A percentile compares a stretch with the other conserved stretches of the same genome.
These are phyloP conservation scores for Neophaeococcomyces aloes DNA, from an alignment of 2,329 filamentous ascomycete species.

Conservation along the genomic window DNA sequence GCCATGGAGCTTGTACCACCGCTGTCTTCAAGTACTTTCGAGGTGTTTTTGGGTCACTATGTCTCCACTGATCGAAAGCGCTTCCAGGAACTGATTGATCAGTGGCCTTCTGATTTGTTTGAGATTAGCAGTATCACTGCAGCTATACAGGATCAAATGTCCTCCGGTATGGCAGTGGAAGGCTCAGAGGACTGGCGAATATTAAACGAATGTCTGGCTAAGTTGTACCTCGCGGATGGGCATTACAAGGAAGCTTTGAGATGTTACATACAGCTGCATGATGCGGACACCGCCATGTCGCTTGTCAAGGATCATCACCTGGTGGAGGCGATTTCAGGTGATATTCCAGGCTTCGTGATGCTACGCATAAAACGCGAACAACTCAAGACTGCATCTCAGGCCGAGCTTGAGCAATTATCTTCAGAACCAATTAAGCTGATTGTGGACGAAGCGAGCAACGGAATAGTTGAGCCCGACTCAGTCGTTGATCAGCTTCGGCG, in stretches of 20 bases:
- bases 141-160: slow-evolving; percentile 71
- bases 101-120: slow-evolving; percentile 77
- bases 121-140: slow-evolving; percentile 65
- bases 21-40: slow-evolving; percentile 72
- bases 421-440: slow-evolving; percentile 75
- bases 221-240: slow-evolving; percentile 70
- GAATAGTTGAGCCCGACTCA: slow-evolving; percentile 64
- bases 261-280: slow-evolving; percentile 82
- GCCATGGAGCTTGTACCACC: slow-evolving; percentile 65
- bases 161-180: slow-evolving; percentile 56
- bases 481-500: slow-evolving; percentile 69
- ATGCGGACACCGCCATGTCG: slow-evolving; percentile 78
- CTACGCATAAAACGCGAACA: slow-evolving; percentile 69
- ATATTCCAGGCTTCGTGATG: slow-evolving; percentile 79
- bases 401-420: slow-evolving; percentile 68
- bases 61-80: slow-evolving; percentile 64
- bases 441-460: slow-evolving; percentile 82
- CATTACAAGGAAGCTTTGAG: slow-evolving; percentile 73
- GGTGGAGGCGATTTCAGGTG: slow-evolving; percentile 78
- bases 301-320: slow-evolving; percentile 81
- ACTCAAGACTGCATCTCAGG: slow-evolving; percentile 51
- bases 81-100: slow-evolving; percentile 68
- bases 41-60: slow-evolving; percentile 81
- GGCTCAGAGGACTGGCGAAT: slow-evolving; percentile 82
- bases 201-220: slow-evolving; percentile 76